A percentile compares a stretch with the other conserved stretches of the same genome.
phyloP scores from a whole-genome alignment of 257 asterid species.

The Solanum rostratum region DNA sequence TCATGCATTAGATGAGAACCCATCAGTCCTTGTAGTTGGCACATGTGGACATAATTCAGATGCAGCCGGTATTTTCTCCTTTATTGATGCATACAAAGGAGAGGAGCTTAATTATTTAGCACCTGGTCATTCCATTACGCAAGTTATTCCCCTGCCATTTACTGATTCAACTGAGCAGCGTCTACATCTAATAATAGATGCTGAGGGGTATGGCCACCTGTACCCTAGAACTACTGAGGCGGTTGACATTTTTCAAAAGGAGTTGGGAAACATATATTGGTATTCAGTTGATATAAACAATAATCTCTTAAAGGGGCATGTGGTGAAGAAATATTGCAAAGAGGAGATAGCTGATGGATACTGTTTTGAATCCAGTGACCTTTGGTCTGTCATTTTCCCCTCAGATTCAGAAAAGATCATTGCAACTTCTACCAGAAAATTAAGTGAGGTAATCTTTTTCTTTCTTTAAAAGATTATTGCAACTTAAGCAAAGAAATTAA shows the following conservation, averaged over 20 bases:
- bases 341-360: constrained; percentile 49
- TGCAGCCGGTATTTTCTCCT: constrained; percentile 67
- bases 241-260: constrained; percentile 53
- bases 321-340: constrained; percentile 40
- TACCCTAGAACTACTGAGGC: constrained; percentile 89
- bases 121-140: constrained; percentile 62
- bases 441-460: constrained; percentile 56
- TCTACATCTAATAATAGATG: constrained; percentile 68
- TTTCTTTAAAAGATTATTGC: neutral
- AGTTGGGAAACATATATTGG: constrained; percentile 74
- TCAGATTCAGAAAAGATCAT: constrained; percentile 79
- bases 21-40: constrained; percentile 86
- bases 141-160: constrained; percentile 66
- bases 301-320: constrained; percentile 72
- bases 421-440: constrained; percentile 64
- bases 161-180: constrained; percentile 88
- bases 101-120: constrained; percentile 52
- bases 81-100: constrained; percentile 82
- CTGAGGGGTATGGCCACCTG: constrained; percentile 49
- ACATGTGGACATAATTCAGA: constrained; percentile 59
- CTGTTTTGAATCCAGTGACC: constrained; percentile 51
- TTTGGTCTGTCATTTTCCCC: constrained; percentile 88
- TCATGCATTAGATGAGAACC: constrained; percentile 91
- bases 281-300: constrained; percentile 57
- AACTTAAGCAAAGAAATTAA: neutral